A percentile compares a stretch with the other conserved stretches of the same genome.
phyloP scores from a whole-genome alignment of 306 rosid genomes.

The Cucurbita maxima region DNA sequence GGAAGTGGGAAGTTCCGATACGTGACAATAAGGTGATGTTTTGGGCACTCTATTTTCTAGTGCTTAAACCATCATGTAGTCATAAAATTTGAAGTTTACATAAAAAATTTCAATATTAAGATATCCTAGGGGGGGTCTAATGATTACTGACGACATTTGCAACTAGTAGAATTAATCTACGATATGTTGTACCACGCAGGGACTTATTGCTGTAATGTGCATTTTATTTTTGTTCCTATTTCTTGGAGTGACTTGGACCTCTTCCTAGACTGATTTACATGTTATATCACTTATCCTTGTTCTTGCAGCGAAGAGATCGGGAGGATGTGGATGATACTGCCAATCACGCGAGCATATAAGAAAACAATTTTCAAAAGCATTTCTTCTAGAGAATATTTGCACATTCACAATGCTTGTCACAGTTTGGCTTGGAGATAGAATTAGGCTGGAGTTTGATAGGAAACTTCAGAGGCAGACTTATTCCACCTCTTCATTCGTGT shows the following conservation, averaged over 20 bases:
- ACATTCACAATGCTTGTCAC: not conserved
- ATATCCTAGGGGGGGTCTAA: not conserved
- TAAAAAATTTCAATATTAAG: not conserved
- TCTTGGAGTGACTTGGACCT: not conserved
- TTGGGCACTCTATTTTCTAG: not conserved
- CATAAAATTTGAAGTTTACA: not conserved
- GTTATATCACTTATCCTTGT: conserved; percentile 7
- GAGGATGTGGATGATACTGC: conserved; percentile 3
- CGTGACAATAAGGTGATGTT: not conserved
- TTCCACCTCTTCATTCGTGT: not conserved
- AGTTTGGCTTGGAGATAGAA: not conserved
- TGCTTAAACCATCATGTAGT: not conserved
- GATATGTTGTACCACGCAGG: not conserved
- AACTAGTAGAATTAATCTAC: not conserved
- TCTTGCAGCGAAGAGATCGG: conserved; percentile 42
- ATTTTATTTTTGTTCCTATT: not conserved
- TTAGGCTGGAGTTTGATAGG: conserved; percentile 5
- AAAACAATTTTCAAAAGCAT: not conserved
- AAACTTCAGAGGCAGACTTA: conserved; percentile 2
- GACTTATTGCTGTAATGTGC: not conserved
- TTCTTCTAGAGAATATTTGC: not conserved
- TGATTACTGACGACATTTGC: not conserved
- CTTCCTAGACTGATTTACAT: not conserved
- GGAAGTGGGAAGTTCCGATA: not conserved
- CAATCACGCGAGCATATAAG: not conserved